Conservation (phyloP, 345 rosid genomes). For the Bruguiera sexangula region DNA sequence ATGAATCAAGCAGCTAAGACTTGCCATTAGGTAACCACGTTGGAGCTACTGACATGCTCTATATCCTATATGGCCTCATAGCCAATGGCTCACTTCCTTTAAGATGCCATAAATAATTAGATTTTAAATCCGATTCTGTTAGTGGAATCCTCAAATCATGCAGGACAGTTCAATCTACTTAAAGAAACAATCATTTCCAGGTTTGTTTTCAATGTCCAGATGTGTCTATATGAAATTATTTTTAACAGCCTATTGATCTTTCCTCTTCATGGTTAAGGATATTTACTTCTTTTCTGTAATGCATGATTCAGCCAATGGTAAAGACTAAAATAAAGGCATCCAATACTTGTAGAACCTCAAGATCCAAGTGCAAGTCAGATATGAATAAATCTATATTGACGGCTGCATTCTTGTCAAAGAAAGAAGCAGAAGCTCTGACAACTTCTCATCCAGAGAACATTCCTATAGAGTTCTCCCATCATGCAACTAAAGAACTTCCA, state of each 20-base stretch:
- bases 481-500: conserved; percentile 30
- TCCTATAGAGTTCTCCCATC: conserved; percentile 34
- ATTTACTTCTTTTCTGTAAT: conserved; percentile 6
- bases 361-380: conserved; percentile 27
- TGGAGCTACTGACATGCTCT: too few species aligned
- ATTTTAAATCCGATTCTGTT: too few species aligned
- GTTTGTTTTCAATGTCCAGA: not conserved
- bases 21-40: too few species aligned
- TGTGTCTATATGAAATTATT: not conserved
- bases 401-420: conserved; percentile 35
- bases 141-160: too few species aligned
- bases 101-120: too few species aligned
- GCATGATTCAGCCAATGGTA: conserved; percentile 35
- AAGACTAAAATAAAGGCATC: conserved; percentile 29
- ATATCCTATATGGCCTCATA: too few species aligned
- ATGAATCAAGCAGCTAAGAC: too few species aligned
- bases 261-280: conserved; percentile 1
- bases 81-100: too few species aligned
- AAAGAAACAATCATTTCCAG: too few species aligned
- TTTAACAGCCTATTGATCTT: not conserved
- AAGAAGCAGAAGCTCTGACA: conserved; percentile 23
- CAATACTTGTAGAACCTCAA: conserved; percentile 34
- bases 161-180: too few species aligned
- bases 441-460: conserved; percentile 32
- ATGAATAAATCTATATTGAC: conserved; percentile 28